phyloP scores from a whole-genome alignment of 2,329 filamentous ascomycete genomes.

The Hortaea werneckii region DNA sequence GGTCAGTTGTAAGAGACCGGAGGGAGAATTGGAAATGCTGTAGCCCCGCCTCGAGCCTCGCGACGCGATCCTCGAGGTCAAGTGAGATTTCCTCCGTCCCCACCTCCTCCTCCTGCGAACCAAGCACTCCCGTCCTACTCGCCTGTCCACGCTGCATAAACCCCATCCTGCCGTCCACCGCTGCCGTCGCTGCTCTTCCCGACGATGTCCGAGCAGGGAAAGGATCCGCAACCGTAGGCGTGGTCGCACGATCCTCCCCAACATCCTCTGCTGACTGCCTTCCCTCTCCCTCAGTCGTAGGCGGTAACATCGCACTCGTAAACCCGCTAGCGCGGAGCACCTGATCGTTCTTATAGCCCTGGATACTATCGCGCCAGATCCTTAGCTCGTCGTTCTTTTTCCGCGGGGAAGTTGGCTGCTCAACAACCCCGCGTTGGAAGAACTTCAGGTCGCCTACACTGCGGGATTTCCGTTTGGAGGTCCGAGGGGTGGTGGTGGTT shows the following conservation, averaged over 20 bases:
- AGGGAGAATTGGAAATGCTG: constrained; percentile 24
- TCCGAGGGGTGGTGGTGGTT: constrained; percentile 10
- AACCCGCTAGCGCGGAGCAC: constrained; percentile 22
- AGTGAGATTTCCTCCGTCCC: constrained; percentile 8
- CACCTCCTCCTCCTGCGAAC: too few relatives aligned
- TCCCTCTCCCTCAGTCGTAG: too few relatives aligned
- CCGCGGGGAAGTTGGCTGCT: constrained; percentile 11
- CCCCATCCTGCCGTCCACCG: not conserved
- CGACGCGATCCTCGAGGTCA: constrained; percentile 27
- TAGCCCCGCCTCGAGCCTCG: constrained; percentile 24
- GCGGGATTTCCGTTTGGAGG: constrained; percentile 23
- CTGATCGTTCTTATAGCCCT: constrained; percentile 5
- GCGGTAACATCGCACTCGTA: constrained; percentile 6
- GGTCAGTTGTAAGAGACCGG: constrained; percentile 21
- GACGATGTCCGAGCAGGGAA: too few relatives aligned
- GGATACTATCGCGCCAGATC: constrained; percentile 26
- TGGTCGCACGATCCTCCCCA: not conserved
- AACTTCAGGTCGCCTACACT: constrained; percentile 24
- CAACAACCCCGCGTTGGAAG: constrained; percentile 2
- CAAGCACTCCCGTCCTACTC: constrained; percentile 5
- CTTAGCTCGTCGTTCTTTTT: constrained; percentile 27
- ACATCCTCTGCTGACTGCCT: constrained; percentile 2
- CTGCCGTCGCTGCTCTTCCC: too few relatives aligned
- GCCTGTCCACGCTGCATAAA: constrained; percentile 3
- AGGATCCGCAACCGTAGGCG: constrained; percentile 1